A percentile compares a stretch with the other conserved stretches of the same genome.
These are phyloP conservation scores for Rhodosporidiobolus sp. DNA, from an alignment of 768 basidiomycete genomes.

Conservation along the genomic window DNA sequence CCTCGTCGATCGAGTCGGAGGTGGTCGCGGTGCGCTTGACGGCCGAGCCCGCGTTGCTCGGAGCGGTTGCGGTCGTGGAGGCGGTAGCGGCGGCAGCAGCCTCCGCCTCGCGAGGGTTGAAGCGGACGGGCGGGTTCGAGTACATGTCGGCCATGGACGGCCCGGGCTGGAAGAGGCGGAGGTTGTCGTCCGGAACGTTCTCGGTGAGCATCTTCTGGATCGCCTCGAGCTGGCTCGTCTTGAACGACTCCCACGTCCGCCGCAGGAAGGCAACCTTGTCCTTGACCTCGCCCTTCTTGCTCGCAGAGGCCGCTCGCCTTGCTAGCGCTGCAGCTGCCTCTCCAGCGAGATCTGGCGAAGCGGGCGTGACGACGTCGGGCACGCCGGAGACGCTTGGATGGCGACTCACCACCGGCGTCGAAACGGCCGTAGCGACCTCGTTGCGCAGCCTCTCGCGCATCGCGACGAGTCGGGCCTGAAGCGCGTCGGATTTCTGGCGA, in stretches of 20 bases:
- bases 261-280: slow-evolving; percentile 10
- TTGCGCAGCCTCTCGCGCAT: not conserved
- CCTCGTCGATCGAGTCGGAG: slow-evolving; percentile 13
- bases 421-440: slow-evolving; percentile 11
- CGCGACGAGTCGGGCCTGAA: not conserved
- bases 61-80: not conserved
- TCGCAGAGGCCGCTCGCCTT: not conserved
- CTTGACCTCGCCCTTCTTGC: not conserved
- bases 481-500: not conserved
- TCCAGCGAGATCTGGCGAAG: not conserved
- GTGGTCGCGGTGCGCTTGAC: not conserved
- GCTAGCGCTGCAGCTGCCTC: not conserved
- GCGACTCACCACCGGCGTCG: slow-evolving; percentile 7
- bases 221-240: not conserved
- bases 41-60: too few species aligned
- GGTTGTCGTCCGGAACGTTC: not conserved
- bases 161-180: not conserved
- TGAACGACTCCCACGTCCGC: not conserved
- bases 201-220: not conserved
- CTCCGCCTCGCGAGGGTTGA: not conserved
- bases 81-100: too few species aligned
- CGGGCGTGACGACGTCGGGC: not conserved
- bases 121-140: not conserved
- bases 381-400: not conserved
- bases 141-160: slow-evolving; percentile 6